A percentile compares a stretch with the other conserved stretches of the same genome.
These are phyloP conservation scores for Kodamaea hsintzibuensis DNA, from an alignment of 805 yeast genomes.

Conservation along the genomic window DNA sequence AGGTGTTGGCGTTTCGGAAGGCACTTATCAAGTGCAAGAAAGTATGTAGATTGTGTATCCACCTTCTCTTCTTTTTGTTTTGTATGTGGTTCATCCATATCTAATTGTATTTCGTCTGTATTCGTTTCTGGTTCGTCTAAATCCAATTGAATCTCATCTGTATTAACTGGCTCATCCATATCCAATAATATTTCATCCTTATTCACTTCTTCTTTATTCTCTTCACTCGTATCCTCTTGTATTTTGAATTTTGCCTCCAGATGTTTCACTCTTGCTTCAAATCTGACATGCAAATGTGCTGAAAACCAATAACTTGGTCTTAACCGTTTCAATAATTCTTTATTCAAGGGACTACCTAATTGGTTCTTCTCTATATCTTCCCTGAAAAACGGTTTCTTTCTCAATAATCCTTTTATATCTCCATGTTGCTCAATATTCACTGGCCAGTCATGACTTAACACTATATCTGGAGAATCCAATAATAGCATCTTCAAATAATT, in stretches of 20 bases:
- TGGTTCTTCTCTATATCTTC: constrained; percentile 57
- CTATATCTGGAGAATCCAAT: constrained; percentile 48
- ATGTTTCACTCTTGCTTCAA: constrained; percentile 52
- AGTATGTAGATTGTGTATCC: constrained; percentile 37
- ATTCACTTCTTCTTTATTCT: constrained; percentile 11
- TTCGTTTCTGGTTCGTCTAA: background rate
- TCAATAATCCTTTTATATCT: constrained; percentile 48
- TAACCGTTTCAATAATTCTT: constrained; percentile 51
- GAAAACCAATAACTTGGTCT: constrained; percentile 80
- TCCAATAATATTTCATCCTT: constrained; percentile 22
- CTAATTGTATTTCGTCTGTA: constrained; percentile 19
- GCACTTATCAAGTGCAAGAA: constrained; percentile 85
- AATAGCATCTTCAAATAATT: constrained; percentile 59
- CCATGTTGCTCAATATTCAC: constrained; percentile 72
- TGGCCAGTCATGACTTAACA: constrained; percentile 95
- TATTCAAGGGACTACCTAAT: constrained; percentile 74
- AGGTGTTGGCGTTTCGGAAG: constrained; percentile 62
- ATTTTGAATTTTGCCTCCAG: constrained; percentile 13
- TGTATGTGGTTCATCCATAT: constrained; percentile 19
- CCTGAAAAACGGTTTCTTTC: constrained; percentile 64
- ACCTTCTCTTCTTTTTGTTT: constrained; percentile 11
- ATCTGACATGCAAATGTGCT: constrained; percentile 84
- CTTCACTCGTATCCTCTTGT: constrained; percentile 9
- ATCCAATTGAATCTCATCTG: background rate
- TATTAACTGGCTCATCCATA: constrained; percentile 11